A percentile compares a stretch with the other conserved stretches of the same genome.
Evolutionary conservation across 257 asterid species (phyloP).

Genomic region (Craterostigma plantagineum): DNA sequence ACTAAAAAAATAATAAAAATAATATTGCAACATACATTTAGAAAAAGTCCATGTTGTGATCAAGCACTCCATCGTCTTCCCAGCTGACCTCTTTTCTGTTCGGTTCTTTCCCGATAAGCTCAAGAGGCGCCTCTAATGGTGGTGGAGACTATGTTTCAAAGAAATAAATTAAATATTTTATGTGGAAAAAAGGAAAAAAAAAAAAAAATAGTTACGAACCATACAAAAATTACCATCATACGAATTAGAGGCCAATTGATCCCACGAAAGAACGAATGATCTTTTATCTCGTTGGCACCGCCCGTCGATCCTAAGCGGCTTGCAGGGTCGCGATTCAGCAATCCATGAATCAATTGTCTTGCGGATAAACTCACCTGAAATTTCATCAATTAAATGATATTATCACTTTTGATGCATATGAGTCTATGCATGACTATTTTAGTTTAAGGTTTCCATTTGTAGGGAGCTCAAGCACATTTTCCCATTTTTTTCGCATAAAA

Average conservation of each 20-base stretch:
- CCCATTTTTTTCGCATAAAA: no score
- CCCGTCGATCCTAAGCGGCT: slow-evolving; percentile 72
- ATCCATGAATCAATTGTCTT: slow-evolving; percentile 63
- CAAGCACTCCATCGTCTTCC: slow-evolving; percentile 74
- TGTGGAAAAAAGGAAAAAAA: no score
- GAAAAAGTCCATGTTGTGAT: slow-evolving; percentile 50
- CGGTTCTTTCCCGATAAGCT: slow-evolving; percentile 49
- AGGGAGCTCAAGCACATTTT: no score
- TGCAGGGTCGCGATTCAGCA: slow-evolving; percentile 66
- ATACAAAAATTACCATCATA: slow-evolving; percentile 40
- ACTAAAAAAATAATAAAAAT: no score
- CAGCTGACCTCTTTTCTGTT: slow-evolving; percentile 39
- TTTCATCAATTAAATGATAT: slow-evolving; percentile 6
- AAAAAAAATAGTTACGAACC: neutral
- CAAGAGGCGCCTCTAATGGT: slow-evolving; percentile 55
- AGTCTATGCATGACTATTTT: no score
- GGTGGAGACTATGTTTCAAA: slow-evolving; percentile 55
- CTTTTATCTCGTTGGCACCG: slow-evolving; percentile 86
- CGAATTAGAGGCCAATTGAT: slow-evolving; percentile 90
- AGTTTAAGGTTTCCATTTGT: no score
- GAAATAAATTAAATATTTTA: neutral
- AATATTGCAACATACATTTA: slow-evolving; percentile 19
- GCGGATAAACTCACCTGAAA: slow-evolving; percentile 62
- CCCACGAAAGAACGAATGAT: slow-evolving; percentile 73
- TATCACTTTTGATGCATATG: no score